Evolutionary conservation across 2,329 filamentous ascomycete genomes (phyloP).

Genomic region (Apiospora hydei): DNA sequence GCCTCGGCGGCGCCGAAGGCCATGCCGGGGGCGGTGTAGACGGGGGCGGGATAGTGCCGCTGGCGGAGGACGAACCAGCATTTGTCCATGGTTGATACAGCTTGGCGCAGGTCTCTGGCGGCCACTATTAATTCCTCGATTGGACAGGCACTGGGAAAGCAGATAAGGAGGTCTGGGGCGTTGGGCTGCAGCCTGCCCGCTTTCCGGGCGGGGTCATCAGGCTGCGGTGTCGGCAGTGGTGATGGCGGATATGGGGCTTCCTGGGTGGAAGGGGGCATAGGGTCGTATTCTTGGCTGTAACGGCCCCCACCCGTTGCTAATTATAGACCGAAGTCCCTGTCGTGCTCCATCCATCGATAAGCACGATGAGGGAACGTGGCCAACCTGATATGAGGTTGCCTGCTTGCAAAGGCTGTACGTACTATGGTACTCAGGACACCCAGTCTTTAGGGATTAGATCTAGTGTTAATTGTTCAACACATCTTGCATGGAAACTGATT

Average conservation of each 20-base stretch:
- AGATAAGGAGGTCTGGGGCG: no score
- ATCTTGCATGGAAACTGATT: no score
- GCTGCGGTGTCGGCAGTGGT: neutral
- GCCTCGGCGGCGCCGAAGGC: neutral
- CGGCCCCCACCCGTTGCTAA: neutral
- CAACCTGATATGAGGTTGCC: no score
- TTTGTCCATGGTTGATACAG: neutral
- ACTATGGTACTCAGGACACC: neutral
- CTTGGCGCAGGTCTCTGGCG: neutral
- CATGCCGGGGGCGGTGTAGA: neutral
- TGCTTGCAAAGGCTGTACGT: neutral
- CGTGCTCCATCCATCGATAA: neutral
- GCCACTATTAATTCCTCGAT: no score
- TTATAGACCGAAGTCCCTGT: neutral
- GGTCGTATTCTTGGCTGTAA: no score
- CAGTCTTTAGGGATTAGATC: neutral
- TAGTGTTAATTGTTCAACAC: no score
- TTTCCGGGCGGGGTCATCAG: neutral
- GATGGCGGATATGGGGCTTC: no score
- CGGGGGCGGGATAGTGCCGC: neutral
- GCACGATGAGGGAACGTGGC: neutral
- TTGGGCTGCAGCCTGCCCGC: neutral
- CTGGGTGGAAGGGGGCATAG: no score
- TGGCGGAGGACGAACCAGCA: conserved; percentile 10
- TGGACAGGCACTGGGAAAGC: no score